Percentiles rank a stretch among this genome's conserved stretches.
Conservation (phyloP, 495 filamentous ascomycete genomes). For the Neurospora africana region DNA sequence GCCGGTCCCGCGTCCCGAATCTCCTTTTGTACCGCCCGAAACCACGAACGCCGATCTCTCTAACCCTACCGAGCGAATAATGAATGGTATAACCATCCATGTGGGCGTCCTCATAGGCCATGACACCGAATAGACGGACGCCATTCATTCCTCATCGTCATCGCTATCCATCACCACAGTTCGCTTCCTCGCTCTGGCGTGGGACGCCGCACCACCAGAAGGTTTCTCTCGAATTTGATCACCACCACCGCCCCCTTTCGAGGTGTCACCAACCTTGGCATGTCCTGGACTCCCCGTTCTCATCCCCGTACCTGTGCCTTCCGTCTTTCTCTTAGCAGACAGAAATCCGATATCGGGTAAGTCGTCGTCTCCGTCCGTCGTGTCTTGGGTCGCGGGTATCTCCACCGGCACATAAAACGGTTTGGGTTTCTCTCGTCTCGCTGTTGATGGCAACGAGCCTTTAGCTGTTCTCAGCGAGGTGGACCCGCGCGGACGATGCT, state of each 20-base stretch:
- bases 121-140: background rate
- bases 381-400: slow-evolving; percentile 23
- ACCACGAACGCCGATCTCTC: background rate
- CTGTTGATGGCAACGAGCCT: background rate
- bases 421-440: background rate
- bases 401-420: slow-evolving; percentile 25
- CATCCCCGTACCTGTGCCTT: background rate
- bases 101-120: background rate
- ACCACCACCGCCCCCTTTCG: background rate
- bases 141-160: background rate
- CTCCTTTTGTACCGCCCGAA: background rate
- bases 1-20: background rate
- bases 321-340: slow-evolving; percentile 6
- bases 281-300: background rate
- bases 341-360: slow-evolving; percentile 29
- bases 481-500: slow-evolving; percentile 9
- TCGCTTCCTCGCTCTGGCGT: background rate
- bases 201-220: background rate
- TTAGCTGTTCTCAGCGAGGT: slow-evolving; percentile 19
- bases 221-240: background rate
- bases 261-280: background rate
- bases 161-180: slow-evolving; percentile 1
- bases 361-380: slow-evolving; percentile 15
- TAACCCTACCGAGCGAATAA: background rate
- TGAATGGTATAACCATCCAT: background rate